phyloP scores from a whole-genome alignment of 139 green algal genomes.

The Chloropicon primus region DNA sequence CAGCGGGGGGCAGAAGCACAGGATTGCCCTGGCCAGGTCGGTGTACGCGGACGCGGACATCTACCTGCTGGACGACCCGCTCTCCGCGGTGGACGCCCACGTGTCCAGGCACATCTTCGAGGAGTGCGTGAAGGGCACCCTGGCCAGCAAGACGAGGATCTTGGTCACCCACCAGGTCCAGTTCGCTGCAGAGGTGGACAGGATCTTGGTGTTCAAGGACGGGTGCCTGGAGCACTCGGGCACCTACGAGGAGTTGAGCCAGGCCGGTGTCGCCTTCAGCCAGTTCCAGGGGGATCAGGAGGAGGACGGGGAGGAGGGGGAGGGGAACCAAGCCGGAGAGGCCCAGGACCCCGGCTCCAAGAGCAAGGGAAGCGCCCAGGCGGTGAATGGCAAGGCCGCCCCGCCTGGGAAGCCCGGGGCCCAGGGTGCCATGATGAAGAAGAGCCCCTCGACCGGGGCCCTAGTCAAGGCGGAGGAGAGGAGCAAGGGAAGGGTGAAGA shows the following conservation, averaged over 20 bases:
- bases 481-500: slow-evolving; percentile 35
- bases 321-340: neutral
- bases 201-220: slow-evolving; percentile 35
- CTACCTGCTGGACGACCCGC: slow-evolving; percentile 81
- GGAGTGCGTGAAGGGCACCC: slow-evolving; percentile 26
- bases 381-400: slow-evolving; percentile 9
- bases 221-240: slow-evolving; percentile 41
- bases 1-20: slow-evolving; percentile 37
- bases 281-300: slow-evolving; percentile 25
- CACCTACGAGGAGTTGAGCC: slow-evolving; percentile 48
- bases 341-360: neutral
- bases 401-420: slow-evolving; percentile 15
- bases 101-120: slow-evolving; percentile 66
- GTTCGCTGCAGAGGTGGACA: slow-evolving; percentile 21
- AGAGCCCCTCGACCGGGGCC: slow-evolving; percentile 24
- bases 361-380: no score
- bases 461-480: slow-evolving; percentile 46
- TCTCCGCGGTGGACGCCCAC: slow-evolving; percentile 72
- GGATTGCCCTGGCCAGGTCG: slow-evolving; percentile 59
- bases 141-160: slow-evolving; percentile 52
- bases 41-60: slow-evolving; percentile 44
- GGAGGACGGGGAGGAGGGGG: slow-evolving; percentile 15
- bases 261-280: slow-evolving; percentile 31
- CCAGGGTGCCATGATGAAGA: neutral
- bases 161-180: slow-evolving; percentile 64